These are phyloP conservation scores for Rhizodiscina lignyota DNA, from an alignment of 495 filamentous ascomycete genomes.

Conservation along the genomic window DNA sequence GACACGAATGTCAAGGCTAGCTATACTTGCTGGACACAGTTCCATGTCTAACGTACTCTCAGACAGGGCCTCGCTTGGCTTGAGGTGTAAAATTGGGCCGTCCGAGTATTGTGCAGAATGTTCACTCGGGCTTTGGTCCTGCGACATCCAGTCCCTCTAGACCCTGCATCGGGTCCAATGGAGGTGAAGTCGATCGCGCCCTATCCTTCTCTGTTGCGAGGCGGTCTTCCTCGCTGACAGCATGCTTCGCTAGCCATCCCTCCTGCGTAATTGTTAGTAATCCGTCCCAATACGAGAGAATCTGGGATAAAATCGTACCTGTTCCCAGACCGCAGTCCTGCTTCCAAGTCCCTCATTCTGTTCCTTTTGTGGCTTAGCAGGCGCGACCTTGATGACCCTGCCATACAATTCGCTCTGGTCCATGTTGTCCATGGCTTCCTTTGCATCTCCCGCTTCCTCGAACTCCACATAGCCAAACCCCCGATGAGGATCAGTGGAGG, in stretches of 20 bases:
- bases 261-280: constrained; percentile 43
- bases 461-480: constrained; percentile 97
- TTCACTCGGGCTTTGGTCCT: constrained; percentile 70
- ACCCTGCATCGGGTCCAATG: constrained; percentile 87
- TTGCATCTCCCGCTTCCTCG: constrained; percentile 68
- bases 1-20: no score
- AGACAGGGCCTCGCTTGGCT: no score
- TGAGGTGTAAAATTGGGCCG: no score
- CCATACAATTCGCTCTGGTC: constrained; percentile 94
- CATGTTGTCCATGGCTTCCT: constrained; percentile 98
- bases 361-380: constrained; percentile 86
- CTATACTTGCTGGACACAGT: no score
- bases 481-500: constrained; percentile 51
- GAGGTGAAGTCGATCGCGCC: constrained; percentile 36
- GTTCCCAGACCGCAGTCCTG: constrained; percentile 96
- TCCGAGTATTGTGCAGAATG: no score
- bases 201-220: constrained; percentile 42
- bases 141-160: constrained; percentile 87
- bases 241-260: constrained; percentile 81
- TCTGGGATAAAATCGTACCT: constrained; percentile 64
- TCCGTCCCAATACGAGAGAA: constrained; percentile 1
- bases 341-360: constrained; percentile 70
- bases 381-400: constrained; percentile 74
- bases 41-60: no score
- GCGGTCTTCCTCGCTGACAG: constrained; percentile 74